Percentiles rank a stretch among this genome's conserved stretches.
phyloP scores from a whole-genome alignment of 768 basidiomycete genomes.

The Cyclocybe aegerita region DNA sequence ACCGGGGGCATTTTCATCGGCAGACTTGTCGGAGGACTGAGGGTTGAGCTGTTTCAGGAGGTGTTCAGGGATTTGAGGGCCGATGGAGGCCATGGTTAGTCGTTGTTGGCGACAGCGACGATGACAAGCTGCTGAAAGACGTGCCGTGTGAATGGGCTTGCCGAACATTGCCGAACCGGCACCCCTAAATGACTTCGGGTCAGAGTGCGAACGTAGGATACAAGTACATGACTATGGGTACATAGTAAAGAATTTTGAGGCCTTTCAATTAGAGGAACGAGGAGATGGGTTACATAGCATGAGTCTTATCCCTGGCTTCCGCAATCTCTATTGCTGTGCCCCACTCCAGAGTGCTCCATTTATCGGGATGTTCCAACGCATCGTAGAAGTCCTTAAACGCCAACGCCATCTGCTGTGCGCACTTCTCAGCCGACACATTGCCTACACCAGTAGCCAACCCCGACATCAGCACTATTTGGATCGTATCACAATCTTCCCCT shows the following conservation, averaged over 20 bases:
- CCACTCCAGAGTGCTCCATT: slow-evolving; percentile 17
- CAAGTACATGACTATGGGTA: too few species aligned
- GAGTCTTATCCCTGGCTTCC: slow-evolving; percentile 1
- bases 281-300: neutral
- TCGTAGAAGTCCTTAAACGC: slow-evolving; percentile 16
- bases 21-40: slow-evolving; percentile 18
- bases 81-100: slow-evolving; percentile 47
- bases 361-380: slow-evolving; percentile 9
- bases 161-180: too few species aligned
- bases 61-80: slow-evolving; percentile 57
- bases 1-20: slow-evolving; percentile 25
- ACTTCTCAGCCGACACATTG: slow-evolving; percentile 10
- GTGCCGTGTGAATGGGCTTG: neutral
- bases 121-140: neutral
- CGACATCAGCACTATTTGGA: slow-evolving; percentile 15
- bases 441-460: slow-evolving; percentile 18
- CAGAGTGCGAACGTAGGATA: too few species aligned
- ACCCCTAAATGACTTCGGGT: too few species aligned
- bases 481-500: neutral
- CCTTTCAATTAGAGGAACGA: too few species aligned
- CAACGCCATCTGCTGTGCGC: slow-evolving; percentile 18
- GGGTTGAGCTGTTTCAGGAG: slow-evolving; percentile 26
- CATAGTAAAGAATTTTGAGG: too few species aligned
- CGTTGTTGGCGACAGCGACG: neutral
- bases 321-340: slow-evolving; percentile 6